Evolutionary conservation across 192 early-diverging fungal genomes (phyloP).

Genomic region (Coemansia sp.): DNA sequence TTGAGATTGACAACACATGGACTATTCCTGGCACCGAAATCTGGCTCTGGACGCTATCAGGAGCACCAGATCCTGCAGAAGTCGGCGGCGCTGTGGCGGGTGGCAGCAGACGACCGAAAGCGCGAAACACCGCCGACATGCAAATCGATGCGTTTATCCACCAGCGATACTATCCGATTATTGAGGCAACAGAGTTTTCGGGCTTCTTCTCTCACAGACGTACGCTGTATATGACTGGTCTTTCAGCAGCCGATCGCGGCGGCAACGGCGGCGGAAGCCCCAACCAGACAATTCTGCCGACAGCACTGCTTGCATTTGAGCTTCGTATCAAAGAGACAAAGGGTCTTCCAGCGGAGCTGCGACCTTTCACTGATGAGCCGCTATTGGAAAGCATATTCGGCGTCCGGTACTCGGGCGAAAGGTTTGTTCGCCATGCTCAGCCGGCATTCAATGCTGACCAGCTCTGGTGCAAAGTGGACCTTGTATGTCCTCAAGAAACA

Average conservation of each 20-base stretch:
- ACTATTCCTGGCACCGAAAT: conserved; percentile 25
- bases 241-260: conserved; percentile 32
- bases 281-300: conserved; percentile 31
- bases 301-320: conserved; percentile 37
- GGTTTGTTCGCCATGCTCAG: conserved; percentile 9
- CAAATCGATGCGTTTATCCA: conserved; percentile 41
- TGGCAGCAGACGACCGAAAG: background rate
- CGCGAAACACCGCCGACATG: conserved; percentile 7
- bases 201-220: conserved; percentile 34
- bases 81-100: background rate
- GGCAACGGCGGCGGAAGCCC: conserved; percentile 17
- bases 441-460: conserved; percentile 45
- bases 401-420: conserved; percentile 14
- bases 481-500: background rate
- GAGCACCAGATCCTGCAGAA: conserved; percentile 25
- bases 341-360: conserved; percentile 10
- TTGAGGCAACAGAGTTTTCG: conserved; percentile 37
- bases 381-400: conserved; percentile 36
- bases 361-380: conserved; percentile 26
- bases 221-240: conserved; percentile 21
- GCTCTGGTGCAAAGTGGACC: conserved; percentile 41
- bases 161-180: conserved; percentile 46
- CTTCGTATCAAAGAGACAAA: conserved; percentile 31
- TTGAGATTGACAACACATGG: conserved; percentile 21
- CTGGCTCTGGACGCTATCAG: conserved; percentile 43